Evolutionary conservation across 2,329 filamentous ascomycete species (phyloP).

Genomic region (Aspergillus sclerotialis): DNA sequence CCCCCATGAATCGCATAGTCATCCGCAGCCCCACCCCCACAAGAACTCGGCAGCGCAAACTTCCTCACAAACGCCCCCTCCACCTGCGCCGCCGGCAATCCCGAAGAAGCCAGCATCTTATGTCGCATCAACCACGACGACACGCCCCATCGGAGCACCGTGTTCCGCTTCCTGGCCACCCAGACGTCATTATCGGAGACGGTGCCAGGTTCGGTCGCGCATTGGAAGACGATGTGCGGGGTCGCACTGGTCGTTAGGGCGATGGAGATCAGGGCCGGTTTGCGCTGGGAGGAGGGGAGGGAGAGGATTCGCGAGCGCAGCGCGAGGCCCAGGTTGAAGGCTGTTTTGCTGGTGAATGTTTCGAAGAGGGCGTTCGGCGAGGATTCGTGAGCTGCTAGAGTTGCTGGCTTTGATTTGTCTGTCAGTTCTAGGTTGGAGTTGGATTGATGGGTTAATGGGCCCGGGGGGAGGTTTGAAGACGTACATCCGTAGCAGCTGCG

Average conservation of each 20-base stretch:
- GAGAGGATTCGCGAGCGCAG: conserved; percentile 32
- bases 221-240: conserved; percentile 62
- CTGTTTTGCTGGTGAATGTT: conserved; percentile 32
- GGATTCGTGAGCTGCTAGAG: conserved; percentile 24
- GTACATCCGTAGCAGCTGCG: too few species aligned
- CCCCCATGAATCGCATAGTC: conserved; percentile 74
- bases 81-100: conserved; percentile 39
- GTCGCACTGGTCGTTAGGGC: conserved; percentile 18
- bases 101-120: conserved; percentile 44
- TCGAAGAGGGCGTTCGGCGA: conserved; percentile 24
- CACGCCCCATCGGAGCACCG: conserved; percentile 63
- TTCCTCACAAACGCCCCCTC: conserved; percentile 59
- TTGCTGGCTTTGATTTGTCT: conserved; percentile 13
- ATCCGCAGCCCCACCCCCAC: conserved; percentile 39
- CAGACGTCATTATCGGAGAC: conserved; percentile 65
- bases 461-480: too few species aligned
- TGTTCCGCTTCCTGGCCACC: conserved; percentile 64
- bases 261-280: conserved; percentile 36
- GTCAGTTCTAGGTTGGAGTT: too few species aligned
- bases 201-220: conserved; percentile 58
- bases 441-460: too few species aligned
- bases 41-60: conserved; percentile 52
- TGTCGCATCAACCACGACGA: conserved; percentile 66
- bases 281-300: conserved; percentile 24
- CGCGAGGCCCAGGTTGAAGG: conserved; percentile 31